Base-by-base conservation (phyloP, 306 rosid genomes). In the Vigna mungo region DNA sequence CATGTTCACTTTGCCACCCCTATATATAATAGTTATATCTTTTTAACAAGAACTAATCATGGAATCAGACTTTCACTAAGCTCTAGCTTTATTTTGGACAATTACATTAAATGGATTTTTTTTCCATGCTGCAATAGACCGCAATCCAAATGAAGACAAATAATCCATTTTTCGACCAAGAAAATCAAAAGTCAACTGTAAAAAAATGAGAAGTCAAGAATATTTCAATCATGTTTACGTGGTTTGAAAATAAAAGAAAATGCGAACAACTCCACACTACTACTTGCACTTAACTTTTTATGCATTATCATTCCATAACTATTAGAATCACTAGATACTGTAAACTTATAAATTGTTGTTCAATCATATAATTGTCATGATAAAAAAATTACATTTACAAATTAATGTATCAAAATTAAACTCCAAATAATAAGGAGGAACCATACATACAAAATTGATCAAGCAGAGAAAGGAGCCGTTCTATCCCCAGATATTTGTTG, bases 401-500 rank as follows among this genome's bases (percentile, higher is more conserved):
- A 36, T 34, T 6, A 34, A 4, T 11, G 2, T 59, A 25, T 13
- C 46, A 61, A 61, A 59, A 61, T 61, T 61, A 34, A 61, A 32
- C 13, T 32, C 1, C 13, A 75, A 63, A 15, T 32, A 30, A 49
- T 13, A 80, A 27, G 43, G 34, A 41, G 39, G 37, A 44, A 15
- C 32, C 81, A 80, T 65, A 53, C 74, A 71, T 72, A 60, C 86
- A 81, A 82, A 87, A 63, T 13, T 84, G 68, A 70, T 72, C 72
- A 76, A 51, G 71, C 72, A 81, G 53, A 78, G 55, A 78, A 44
- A 53, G 63, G 75, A 61, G 56, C 41, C 16, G 4, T 17, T 53
- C 44, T 17, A 39, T 72, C 64, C 68, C 65, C 68, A 21, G 20
- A 69, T 37, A 80, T 54, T 72, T 63, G 67, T 15, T 44, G 44